A percentile compares a stretch with the other conserved stretches of the same genome.
Evolutionary conservation across 805 yeast species (phyloP).

Genomic region (Sugiyamaella lignohabitans): DNA sequence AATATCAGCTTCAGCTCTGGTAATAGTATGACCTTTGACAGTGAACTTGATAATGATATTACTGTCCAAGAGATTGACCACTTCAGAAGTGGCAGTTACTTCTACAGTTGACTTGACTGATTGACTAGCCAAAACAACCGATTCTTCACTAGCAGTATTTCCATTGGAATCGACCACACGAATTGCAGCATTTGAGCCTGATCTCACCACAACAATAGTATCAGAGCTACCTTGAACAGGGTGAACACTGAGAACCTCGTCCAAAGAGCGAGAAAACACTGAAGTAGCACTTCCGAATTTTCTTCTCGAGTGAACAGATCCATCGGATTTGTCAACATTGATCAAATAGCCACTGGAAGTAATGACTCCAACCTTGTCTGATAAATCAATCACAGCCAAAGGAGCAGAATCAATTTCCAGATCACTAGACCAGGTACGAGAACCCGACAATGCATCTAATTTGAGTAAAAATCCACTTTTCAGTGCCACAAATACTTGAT

Average conservation of each 20-base stretch:
- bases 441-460: neutral
- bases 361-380: neutral
- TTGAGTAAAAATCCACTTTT: neutral
- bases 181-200: neutral
- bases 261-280: neutral
- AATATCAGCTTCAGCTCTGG: too few species aligned
- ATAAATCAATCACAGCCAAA: neutral
- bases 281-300: neutral
- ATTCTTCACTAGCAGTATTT: neutral
- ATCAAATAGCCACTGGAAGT: neutral
- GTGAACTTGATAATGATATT: too few species aligned
- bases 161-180: neutral
- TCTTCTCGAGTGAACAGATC: constrained; percentile 27
- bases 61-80: too few species aligned
- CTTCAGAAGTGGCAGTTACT: neutral
- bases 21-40: neutral
- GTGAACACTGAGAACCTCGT: neutral
- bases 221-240: too few species aligned
- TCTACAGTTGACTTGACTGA: neutral
- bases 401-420: neutral
- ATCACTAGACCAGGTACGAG: neutral
- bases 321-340: constrained; percentile 13
- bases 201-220: neutral
- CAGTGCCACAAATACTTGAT: neutral
- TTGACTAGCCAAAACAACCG: neutral